Percentiles rank a stretch among this genome's conserved stretches.
Conservation (phyloP, 1,284 basidiomycete genomes). For the Malassezia obtusa region DNA sequence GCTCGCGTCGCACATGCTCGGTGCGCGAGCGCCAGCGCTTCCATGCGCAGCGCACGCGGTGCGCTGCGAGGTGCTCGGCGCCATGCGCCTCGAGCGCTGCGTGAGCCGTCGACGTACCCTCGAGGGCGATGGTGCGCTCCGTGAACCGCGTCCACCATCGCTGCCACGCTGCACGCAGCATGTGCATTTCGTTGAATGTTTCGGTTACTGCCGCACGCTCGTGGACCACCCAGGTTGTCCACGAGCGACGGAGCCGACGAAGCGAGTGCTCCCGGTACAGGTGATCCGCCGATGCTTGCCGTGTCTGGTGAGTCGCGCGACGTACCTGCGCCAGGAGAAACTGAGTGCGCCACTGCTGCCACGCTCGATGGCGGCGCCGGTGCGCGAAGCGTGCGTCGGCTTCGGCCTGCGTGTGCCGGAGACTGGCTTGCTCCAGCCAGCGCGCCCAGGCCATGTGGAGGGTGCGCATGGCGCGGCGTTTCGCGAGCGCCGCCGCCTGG, state of each 20-base stretch:
- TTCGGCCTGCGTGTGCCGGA: too few relatives aligned
- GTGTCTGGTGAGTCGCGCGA: too few relatives aligned
- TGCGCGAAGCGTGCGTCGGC: too few relatives aligned
- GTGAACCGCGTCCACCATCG: conserved; percentile 11
- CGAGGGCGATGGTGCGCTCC: background rate
- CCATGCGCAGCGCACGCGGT: background rate
- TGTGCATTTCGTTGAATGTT: background rate
- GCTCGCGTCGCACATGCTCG: background rate
- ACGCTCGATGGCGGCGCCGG: too few relatives aligned
- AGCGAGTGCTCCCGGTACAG: background rate
- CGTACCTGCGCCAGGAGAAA: too few relatives aligned
- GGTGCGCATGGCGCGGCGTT: too few relatives aligned
- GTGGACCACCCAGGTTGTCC: background rate
- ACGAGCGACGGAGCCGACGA: background rate
- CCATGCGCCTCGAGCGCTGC: background rate
- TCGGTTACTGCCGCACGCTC: background rate
- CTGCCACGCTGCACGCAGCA: conserved; percentile 1
- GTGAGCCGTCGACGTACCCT: background rate
- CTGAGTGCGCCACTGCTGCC: too few relatives aligned
- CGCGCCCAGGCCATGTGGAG: too few relatives aligned
- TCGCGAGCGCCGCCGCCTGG: too few relatives aligned
- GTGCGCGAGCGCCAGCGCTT: background rate
- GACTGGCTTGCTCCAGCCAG: too few relatives aligned
- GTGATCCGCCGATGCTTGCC: too few relatives aligned
- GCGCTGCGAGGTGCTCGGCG: background rate